A percentile compares a stretch with the other conserved stretches of the same genome.
Evolutionary conservation across 768 basidiomycete species (phyloP).

Genomic region (Pluteus cervinus): DNA sequence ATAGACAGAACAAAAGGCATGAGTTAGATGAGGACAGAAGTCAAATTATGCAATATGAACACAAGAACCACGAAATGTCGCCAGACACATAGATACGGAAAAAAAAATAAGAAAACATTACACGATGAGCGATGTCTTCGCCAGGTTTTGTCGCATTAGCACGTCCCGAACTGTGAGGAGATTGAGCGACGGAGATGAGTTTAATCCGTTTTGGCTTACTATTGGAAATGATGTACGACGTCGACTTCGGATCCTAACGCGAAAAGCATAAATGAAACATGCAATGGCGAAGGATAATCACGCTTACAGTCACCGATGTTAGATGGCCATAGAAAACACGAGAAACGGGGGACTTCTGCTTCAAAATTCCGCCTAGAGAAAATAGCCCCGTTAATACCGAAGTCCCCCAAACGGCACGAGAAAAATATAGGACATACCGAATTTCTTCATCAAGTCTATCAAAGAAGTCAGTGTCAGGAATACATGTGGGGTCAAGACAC

Average conservation of each 20-base stretch:
- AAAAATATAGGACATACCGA: constrained; percentile 25
- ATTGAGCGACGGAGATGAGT: constrained; percentile 1
- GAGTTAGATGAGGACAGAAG: no score
- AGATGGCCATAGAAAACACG: constrained; percentile 62
- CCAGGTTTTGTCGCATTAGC: constrained; percentile 38
- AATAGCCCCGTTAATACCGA: neutral
- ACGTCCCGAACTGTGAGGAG: constrained; percentile 36
- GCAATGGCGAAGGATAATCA: constrained; percentile 1
- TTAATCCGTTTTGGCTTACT: constrained; percentile 20
- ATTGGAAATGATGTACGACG: constrained; percentile 43
- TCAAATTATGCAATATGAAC: no score
- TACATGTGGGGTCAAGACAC: constrained; percentile 16
- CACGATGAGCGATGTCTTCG: constrained; percentile 31
- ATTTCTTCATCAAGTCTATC: constrained; percentile 38
- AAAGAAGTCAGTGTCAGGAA: constrained; percentile 6
- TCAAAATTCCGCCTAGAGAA: constrained; percentile 31
- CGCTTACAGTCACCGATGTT: constrained; percentile 58
- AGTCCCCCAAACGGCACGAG: no score
- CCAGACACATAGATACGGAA: neutral
- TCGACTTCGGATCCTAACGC: constrained; percentile 50
- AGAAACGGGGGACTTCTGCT: constrained; percentile 34
- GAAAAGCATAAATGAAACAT: constrained; percentile 6
- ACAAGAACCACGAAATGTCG: no score
- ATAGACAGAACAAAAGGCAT: no score
- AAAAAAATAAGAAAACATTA: constrained; percentile 8